Evolutionary conservation across 2,329 filamentous ascomycete species (phyloP).

Genomic region (Calonectria pteridis): DNA sequence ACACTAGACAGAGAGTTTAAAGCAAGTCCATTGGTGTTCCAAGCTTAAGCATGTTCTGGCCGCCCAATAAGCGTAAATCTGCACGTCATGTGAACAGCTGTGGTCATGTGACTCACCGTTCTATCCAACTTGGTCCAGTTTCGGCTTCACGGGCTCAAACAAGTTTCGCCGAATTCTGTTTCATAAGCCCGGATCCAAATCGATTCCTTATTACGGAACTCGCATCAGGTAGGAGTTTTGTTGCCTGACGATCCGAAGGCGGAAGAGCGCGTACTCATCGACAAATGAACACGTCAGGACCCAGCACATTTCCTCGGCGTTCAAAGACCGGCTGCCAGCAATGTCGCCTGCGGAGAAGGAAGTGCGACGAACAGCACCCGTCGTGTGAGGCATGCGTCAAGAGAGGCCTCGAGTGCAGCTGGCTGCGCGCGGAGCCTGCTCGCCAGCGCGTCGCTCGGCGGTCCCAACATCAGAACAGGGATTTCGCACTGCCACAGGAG

Average conservation of each 20-base stretch:
- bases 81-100: neutral
- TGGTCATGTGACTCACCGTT: neutral
- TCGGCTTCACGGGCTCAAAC: neutral
- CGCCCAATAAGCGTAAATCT: neutral
- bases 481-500: neutral
- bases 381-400: neutral
- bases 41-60: neutral
- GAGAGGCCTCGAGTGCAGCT: neutral
- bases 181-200: neutral
- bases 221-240: neutral
- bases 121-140: neutral
- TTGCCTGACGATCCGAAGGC: neutral
- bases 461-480: neutral
- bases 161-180: neutral
- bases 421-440: neutral
- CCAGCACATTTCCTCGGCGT: neutral
- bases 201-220: neutral
- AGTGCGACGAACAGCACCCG: neutral
- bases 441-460: neutral
- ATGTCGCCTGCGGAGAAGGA: neutral
- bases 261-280: neutral
- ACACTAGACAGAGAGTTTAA: neutral
- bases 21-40: neutral
- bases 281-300: neutral
- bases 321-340: neutral